Evolutionary conservation across 2,329 filamentous ascomycete species (phyloP).

Genomic region (Monosporascus sp.): DNA sequence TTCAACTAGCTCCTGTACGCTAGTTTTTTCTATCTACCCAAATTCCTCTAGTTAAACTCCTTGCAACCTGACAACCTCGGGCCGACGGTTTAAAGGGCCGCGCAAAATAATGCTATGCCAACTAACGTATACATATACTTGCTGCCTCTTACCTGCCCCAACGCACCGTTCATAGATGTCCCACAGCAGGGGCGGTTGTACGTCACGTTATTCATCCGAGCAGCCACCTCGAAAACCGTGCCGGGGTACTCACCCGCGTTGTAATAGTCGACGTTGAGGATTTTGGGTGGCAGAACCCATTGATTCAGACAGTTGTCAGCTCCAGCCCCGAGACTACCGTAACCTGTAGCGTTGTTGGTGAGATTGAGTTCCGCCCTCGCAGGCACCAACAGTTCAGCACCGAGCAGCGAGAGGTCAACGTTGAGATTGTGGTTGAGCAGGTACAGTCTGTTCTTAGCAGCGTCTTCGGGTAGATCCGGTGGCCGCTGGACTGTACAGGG

Average conservation of each 20-base stretch:
- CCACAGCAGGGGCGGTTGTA: slow-evolving; percentile 60
- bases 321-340: slow-evolving; percentile 60
- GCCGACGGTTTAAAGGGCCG: background rate
- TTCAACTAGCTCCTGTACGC: background rate
- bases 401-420: slow-evolving; percentile 63
- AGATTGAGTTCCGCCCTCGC: slow-evolving; percentile 63
- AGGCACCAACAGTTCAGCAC: slow-evolving; percentile 61
- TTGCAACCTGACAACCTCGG: background rate
- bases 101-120: background rate
- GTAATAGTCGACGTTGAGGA: slow-evolving; percentile 82
- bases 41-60: background rate
- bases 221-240: slow-evolving; percentile 72
- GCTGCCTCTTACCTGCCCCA: background rate
- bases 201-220: slow-evolving; percentile 65
- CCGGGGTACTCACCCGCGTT: slow-evolving; percentile 62
- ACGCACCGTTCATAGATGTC: slow-evolving; percentile 13
- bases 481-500: slow-evolving; percentile 77
- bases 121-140: background rate
- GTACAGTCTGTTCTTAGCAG: slow-evolving; percentile 62
- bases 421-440: slow-evolving; percentile 92
- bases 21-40: background rate
- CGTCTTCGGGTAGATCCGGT: slow-evolving; percentile 51
- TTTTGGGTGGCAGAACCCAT: slow-evolving; percentile 69
- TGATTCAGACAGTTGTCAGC: slow-evolving; percentile 54
- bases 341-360: slow-evolving; percentile 64